These are phyloP conservation scores for Xylariaceae sp. DNA, from an alignment of 2,329 filamentous ascomycete genomes.

Conservation along the genomic window DNA sequence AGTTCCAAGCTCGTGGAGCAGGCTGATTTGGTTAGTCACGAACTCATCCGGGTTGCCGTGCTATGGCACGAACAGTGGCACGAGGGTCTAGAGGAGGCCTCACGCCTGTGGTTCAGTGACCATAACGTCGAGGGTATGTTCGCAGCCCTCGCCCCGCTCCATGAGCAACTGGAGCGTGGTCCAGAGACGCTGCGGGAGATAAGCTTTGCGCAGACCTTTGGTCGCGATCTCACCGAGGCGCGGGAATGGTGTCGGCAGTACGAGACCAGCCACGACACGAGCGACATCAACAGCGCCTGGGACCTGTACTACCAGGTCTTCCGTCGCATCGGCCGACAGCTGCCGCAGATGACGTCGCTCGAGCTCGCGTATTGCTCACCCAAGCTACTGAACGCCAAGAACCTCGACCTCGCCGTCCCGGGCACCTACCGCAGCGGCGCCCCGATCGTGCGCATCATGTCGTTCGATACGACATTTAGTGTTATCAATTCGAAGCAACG, in stretches of 20 bases:
- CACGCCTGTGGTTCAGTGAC: slow-evolving; percentile 92
- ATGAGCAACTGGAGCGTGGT: slow-evolving; percentile 84
- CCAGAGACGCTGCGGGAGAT: slow-evolving; percentile 93
- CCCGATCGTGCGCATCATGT: slow-evolving; percentile 76
- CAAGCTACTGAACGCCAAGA: slow-evolving; percentile 75
- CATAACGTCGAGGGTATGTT: slow-evolving; percentile 99
- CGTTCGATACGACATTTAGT: slow-evolving; percentile 82
- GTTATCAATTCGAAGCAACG: slow-evolving; percentile 98
- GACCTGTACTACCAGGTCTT: slow-evolving; percentile 99
- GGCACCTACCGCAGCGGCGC: slow-evolving; percentile 80
- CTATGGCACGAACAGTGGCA: slow-evolving; percentile 99
- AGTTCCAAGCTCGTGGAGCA: slow-evolving; percentile 90
- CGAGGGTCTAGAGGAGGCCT: slow-evolving; percentile 94
- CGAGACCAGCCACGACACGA: slow-evolving; percentile 79
- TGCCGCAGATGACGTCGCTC: slow-evolving; percentile 86
- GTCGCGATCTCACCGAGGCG: slow-evolving; percentile 88
- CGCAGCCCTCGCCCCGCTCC: slow-evolving; percentile 78
- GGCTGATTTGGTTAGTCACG: slow-evolving; percentile 89
- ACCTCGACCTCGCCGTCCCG: slow-evolving; percentile 90
- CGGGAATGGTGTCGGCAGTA: slow-evolving; percentile 95
- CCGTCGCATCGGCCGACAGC: slow-evolving; percentile 85
- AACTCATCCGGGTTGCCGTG: slow-evolving; percentile 93
- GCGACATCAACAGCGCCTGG: slow-evolving; percentile 96
- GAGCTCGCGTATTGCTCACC: slow-evolving; percentile 97
- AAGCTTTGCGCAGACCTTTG: slow-evolving; percentile 96